phyloP scores from a whole-genome alignment of 2,329 filamentous ascomycete species.

The Diaporthe ampelina region DNA sequence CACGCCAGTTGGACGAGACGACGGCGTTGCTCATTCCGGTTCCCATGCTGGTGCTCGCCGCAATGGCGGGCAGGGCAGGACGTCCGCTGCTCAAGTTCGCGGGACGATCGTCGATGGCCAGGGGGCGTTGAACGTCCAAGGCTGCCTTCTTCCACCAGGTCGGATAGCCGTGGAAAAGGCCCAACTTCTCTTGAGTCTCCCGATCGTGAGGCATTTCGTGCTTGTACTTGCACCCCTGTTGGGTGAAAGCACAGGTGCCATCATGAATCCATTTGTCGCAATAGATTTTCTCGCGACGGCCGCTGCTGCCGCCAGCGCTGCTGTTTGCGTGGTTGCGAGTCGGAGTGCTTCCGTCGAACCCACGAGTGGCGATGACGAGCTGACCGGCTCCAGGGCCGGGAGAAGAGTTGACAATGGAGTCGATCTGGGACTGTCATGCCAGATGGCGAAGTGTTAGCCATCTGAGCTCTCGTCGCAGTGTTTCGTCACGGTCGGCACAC shows the following conservation, averaged over 20 bases:
- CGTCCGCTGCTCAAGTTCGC: neutral
- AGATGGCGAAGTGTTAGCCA: neutral
- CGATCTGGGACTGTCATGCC: constrained; percentile 51
- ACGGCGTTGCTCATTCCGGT: neutral
- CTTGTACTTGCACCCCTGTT: constrained; percentile 90
- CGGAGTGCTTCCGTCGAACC: neutral
- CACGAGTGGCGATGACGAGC: constrained; percentile 4
- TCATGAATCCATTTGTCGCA: constrained; percentile 93
- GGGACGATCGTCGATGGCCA: constrained; percentile 27
- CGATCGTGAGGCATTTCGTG: constrained; percentile 87
- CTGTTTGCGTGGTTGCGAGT: neutral
- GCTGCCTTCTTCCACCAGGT: constrained; percentile 71
- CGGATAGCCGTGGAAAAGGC: constrained; percentile 76
- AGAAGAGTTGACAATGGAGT: constrained; percentile 52
- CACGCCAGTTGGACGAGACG: constrained; percentile 4
- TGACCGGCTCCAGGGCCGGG: constrained; percentile 17
- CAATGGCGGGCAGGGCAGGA: neutral
- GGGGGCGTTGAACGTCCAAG: constrained; percentile 53
- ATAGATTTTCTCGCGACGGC: constrained; percentile 75
- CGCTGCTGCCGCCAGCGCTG: neutral
- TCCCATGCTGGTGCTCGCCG: neutral
- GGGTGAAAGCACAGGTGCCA: constrained; percentile 86
- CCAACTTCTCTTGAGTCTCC: constrained; percentile 76
- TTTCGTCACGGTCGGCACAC: neutral
- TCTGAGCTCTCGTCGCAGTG: neutral